Conservation (phyloP, 1,284 basidiomycete species). For the Ceratobasidium sp. region DNA sequence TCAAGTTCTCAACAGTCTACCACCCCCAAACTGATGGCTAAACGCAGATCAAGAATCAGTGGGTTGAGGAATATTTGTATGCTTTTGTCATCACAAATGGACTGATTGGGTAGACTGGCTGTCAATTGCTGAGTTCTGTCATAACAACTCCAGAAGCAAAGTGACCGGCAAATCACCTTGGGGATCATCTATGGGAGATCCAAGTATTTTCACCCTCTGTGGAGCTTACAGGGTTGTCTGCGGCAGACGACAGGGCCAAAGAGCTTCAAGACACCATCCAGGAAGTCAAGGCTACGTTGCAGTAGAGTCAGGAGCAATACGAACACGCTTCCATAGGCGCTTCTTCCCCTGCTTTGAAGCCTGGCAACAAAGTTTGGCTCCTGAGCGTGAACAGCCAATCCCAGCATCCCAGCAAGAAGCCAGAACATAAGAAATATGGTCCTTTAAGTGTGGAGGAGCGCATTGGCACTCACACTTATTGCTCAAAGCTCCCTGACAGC, state of each 20-base stretch:
- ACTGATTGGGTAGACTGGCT: slow-evolving; percentile 45
- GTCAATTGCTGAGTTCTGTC: slow-evolving; percentile 50
- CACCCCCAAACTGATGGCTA: slow-evolving; percentile 47
- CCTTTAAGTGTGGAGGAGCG: slow-evolving; percentile 46
- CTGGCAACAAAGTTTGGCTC: slow-evolving; percentile 47
- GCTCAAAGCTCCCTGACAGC: neutral
- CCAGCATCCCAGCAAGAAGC: slow-evolving; percentile 47
- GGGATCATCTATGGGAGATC: neutral
- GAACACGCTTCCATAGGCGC: neutral
- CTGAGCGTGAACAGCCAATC: slow-evolving; percentile 45
- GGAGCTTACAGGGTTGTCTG: neutral
- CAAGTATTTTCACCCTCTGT: slow-evolving; percentile 11
- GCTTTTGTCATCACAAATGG: slow-evolving; percentile 22
- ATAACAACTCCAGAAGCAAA: slow-evolving; percentile 49
- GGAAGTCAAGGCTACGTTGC: slow-evolving; percentile 11
- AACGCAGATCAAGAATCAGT: slow-evolving; percentile 31
- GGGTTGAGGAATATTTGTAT: slow-evolving; percentile 30
- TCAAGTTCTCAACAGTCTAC: slow-evolving; percentile 46
- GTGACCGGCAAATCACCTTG: slow-evolving; percentile 20
- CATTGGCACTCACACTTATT: slow-evolving; percentile 2
- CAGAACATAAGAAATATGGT: slow-evolving; percentile 45
- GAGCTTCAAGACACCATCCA: neutral
- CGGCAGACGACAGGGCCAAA: neutral
- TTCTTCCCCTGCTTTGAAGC: slow-evolving; percentile 21
- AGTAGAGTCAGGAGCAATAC: neutral